phyloP scores from a whole-genome alignment of 257 asterid species.

The Solanum stenotomum region DNA sequence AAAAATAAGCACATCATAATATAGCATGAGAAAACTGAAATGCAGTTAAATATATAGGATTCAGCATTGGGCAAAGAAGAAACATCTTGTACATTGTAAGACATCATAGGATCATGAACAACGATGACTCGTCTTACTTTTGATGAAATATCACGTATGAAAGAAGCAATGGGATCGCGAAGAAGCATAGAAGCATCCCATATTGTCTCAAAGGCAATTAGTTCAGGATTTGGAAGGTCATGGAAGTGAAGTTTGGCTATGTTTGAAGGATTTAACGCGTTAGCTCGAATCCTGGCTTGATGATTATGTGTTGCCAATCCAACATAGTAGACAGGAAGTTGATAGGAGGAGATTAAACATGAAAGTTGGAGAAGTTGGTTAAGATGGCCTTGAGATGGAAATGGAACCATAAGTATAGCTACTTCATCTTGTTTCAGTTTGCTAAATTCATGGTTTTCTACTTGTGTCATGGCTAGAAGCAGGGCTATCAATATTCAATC shows the following conservation, averaged over 20 bases:
- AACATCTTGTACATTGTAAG: background rate
- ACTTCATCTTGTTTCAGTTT: too few relatives aligned
- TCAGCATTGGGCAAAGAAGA: background rate
- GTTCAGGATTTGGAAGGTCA: background rate
- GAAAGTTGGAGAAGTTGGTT: background rate
- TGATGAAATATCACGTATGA: background rate
- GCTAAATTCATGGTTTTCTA: too few relatives aligned
- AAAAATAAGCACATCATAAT: background rate
- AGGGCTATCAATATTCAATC: too few relatives aligned
- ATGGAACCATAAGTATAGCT: too few relatives aligned
- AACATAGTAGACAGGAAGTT: background rate
- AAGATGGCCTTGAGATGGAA: too few relatives aligned
- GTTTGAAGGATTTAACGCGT: background rate
- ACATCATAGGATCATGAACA: background rate
- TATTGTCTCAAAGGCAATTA: background rate
- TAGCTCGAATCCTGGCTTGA: background rate
- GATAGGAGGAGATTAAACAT: background rate
- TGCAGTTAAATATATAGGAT: background rate
- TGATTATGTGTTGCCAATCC: background rate
- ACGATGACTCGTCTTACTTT: background rate
- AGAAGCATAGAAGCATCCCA: background rate
- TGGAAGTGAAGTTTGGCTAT: background rate
- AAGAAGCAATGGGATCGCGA: background rate
- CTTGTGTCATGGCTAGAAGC: too few relatives aligned
- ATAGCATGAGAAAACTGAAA: background rate